phyloP scores from a whole-genome alignment of 495 filamentous ascomycete species.

The Xylaria castorea region DNA sequence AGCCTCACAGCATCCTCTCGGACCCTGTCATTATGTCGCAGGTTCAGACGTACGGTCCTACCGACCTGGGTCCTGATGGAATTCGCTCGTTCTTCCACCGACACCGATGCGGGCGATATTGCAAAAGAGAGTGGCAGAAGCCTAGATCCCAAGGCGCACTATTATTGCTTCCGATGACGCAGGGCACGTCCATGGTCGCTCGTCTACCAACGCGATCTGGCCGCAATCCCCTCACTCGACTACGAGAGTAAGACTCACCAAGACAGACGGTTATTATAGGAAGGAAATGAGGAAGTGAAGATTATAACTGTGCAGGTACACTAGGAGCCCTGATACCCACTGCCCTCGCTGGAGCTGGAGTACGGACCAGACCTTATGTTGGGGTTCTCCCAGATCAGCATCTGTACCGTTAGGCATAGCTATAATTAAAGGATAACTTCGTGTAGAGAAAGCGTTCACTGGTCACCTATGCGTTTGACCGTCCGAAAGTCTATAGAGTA shows the following conservation, averaged over 20 bases:
- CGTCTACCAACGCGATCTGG: neutral
- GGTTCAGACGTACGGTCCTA: conserved; percentile 42
- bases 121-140: neutral
- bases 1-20: conserved; percentile 35
- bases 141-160: neutral
- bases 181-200: neutral
- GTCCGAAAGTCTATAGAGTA: neutral
- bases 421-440: neutral
- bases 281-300: neutral
- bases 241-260: neutral
- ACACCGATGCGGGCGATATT: conserved; percentile 32
- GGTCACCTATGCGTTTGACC: neutral
- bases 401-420: neutral
- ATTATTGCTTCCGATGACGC: neutral
- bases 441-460: neutral
- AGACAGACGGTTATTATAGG: neutral
- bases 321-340: no score
- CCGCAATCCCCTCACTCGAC: neutral
- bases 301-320: neutral
- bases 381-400: neutral
- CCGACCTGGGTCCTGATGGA: conserved; percentile 44
- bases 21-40: conserved; percentile 47
- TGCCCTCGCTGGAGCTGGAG: neutral
- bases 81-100: conserved; percentile 47
- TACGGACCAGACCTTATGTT: neutral